Evolutionary conservation across 106 monocot species (phyloP), one percentile per base, ranked within the genome.

Genomic region (Acorus gramineus): DNA sequence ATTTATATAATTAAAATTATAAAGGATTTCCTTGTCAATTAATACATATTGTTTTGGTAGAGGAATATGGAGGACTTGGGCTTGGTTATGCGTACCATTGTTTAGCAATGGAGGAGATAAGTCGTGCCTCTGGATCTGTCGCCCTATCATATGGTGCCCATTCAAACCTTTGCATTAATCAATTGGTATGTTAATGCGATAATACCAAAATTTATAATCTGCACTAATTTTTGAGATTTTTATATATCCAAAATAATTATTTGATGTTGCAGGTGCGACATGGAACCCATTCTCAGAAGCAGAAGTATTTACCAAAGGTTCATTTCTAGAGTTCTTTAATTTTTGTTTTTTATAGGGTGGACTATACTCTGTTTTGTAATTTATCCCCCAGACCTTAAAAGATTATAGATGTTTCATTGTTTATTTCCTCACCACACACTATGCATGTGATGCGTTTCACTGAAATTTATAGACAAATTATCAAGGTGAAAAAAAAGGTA

Each of bases 121-220:
- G 86, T 62, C 80, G 95, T 52, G 95, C 95, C 66, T 95, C 95
- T 70, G 95, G 90, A 70, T 73, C 95, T 57, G 85, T 96, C 68
- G 95, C 90, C 52, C 85, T 96, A 58, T 96, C 95, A 53, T 96
- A 96, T 77, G 95, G 95, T 66, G 95, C 95, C 46, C 95, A 96
- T 76, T 96, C 95, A 63, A 96, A 96, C 67, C 84, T 96, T 60
- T 96, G 95, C 77, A 87, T 96, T 42, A 96, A 96, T 74, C 95
- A 96, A 73, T 73, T 96, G 90, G 95, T 95, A 84, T 62, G 11
- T 44, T 6, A 5, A 49, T 28, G 49, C 4, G 14, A 49, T 7
- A 50, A 50, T 6, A 47, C 50, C n/a, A 9, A 42, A 6, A 48
- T 57, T 60, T 58, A 62, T 47, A 7, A 42, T 8, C 5, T 65